phyloP scores from a whole-genome alignment of 306 rosid species.

The Rosa persica region DNA sequence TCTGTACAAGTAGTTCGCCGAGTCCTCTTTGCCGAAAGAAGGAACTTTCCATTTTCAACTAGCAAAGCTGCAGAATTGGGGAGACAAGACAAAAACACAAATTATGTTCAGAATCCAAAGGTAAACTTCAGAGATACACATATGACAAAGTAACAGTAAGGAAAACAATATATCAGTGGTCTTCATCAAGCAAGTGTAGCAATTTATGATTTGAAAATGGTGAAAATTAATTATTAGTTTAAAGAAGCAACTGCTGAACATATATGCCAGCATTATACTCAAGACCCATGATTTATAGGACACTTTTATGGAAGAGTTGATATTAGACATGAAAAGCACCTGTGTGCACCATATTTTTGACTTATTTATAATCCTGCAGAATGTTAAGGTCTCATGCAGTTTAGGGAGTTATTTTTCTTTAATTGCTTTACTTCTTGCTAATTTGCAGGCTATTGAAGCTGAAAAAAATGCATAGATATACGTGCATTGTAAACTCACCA shows the following conservation, averaged over 20 bases:
- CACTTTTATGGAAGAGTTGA: neutral
- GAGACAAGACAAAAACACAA: neutral
- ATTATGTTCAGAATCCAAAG: neutral
- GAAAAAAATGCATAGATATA: neutral
- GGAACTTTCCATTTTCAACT: conserved; percentile 90
- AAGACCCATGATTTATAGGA: neutral
- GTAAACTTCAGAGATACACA: neutral
- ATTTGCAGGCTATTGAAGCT: neutral
- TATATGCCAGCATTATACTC: neutral
- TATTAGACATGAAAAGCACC: neutral
- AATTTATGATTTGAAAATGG: neutral
- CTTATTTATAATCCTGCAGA: conserved; percentile 7
- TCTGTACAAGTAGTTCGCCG: conserved; percentile 91
- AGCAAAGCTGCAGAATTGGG: conserved; percentile 56
- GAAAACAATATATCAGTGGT: neutral
- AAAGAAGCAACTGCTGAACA: neutral
- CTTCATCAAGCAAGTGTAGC: neutral
- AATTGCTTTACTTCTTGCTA: neutral
- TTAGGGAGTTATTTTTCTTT: neutral
- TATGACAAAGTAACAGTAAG: neutral
- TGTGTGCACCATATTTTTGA: neutral
- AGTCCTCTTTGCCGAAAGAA: conserved; percentile 86
- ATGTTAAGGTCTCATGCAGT: neutral
- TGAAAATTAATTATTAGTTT: neutral
- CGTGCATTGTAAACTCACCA: neutral